phyloP scores from a whole-genome alignment of 371 early-diverging fungal genomes.

The Phascolomyces articulosus region DNA sequence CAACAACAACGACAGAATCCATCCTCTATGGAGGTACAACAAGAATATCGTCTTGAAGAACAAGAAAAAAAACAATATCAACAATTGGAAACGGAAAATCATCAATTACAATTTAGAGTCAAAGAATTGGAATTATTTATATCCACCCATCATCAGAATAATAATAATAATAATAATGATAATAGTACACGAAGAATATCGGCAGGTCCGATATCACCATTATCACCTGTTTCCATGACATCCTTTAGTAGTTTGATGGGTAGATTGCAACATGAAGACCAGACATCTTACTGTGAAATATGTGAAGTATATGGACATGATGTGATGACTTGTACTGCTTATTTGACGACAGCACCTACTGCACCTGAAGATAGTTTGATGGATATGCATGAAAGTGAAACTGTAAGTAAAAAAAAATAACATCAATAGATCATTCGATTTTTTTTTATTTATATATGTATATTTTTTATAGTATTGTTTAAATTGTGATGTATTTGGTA shows the following conservation, averaged over 20 bases:
- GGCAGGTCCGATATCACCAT: constrained; percentile 5
- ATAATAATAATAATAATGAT: background rate
- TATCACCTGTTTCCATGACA: constrained; percentile 7
- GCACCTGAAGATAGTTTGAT: background rate
- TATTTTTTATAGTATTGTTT: constrained; percentile 58
- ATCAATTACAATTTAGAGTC: background rate
- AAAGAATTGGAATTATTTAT: constrained; percentile 11
- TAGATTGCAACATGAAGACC: constrained; percentile 11
- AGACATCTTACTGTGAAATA: constrained; percentile 53
- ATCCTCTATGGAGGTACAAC: too few species aligned
- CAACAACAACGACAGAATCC: background rate
- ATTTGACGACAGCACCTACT: constrained; percentile 23
- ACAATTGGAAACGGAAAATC: constrained; percentile 17
- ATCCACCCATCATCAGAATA: background rate
- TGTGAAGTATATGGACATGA: constrained; percentile 67
- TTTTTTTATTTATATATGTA: background rate
- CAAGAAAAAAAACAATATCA: too few species aligned
- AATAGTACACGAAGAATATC: constrained; percentile 1
- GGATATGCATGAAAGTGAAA: constrained; percentile 3
- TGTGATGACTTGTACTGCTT: constrained; percentile 56
- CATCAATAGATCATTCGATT: background rate
- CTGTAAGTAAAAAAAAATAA: background rate
- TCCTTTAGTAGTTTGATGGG: constrained; percentile 5
- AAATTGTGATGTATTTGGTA: constrained; percentile 66
- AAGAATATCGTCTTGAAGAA: constrained; percentile 12